Percentiles rank a stretch among this genome's conserved stretches.
phyloP scores from a whole-genome alignment of 1,284 basidiomycete genomes.

The Blastosporella zonata region DNA sequence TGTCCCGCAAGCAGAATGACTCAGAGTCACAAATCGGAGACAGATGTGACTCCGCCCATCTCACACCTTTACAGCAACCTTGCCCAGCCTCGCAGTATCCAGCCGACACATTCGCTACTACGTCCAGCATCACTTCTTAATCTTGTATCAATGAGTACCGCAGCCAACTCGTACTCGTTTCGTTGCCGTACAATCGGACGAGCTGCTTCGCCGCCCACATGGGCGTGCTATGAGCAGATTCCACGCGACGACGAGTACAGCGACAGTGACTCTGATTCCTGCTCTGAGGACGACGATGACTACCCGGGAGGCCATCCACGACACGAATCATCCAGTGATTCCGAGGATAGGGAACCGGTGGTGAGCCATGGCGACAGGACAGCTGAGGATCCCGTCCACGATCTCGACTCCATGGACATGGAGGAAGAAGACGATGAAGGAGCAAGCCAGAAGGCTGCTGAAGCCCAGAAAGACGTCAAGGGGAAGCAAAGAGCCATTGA shows the following conservation, averaged over 20 bases:
- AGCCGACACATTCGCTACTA: conserved; percentile 9
- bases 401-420: conserved; percentile 58
- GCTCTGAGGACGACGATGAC: conserved; percentile 71
- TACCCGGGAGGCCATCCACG: conserved; percentile 36
- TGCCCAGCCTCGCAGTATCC: conserved; percentile 10
- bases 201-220: conserved; percentile 76
- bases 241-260: conserved; percentile 53
- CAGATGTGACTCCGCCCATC: conserved; percentile 17
- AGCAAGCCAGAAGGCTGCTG: conserved; percentile 34
- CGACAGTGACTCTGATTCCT: conserved; percentile 51
- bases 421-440: conserved; percentile 49
- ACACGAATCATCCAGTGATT: conserved; percentile 32
- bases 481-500: conserved; percentile 75
- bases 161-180: conserved; percentile 52
- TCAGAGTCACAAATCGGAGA: not conserved
- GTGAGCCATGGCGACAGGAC: conserved; percentile 23
- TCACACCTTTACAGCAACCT: not conserved
- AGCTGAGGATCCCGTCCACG: conserved; percentile 37
- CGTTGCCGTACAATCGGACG: conserved; percentile 71
- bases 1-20: too few species aligned
- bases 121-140: conserved; percentile 4
- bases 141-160: conserved; percentile 36
- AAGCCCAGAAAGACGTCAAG: conserved; percentile 60
- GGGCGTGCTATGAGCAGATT: conserved; percentile 86
- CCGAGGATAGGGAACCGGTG: conserved; percentile 32